Evolutionary conservation across 176 grass and related monocot genomes (phyloP).

Genomic region (Aegilops longissima): DNA sequence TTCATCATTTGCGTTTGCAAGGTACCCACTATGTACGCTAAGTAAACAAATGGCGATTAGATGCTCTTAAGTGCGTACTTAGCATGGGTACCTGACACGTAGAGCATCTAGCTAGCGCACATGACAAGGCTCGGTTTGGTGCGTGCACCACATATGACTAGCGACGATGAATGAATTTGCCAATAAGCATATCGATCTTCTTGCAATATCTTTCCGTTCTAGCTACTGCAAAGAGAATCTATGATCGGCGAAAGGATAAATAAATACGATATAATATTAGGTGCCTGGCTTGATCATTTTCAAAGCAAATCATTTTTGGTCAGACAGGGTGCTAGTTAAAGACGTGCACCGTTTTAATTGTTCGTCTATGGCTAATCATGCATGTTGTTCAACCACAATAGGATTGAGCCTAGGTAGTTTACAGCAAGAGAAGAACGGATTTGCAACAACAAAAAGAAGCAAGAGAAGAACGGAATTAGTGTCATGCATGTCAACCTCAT

Average conservation of each 20-base stretch:
- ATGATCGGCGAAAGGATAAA: slow-evolving; percentile 26
- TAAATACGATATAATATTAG: not conserved
- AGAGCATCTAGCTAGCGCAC: slow-evolving; percentile 28
- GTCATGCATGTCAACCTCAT: not conserved
- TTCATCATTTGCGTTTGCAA: not conserved
- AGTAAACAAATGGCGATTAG: not conserved
- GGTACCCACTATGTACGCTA: not conserved
- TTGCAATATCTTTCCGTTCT: slow-evolving; percentile 4
- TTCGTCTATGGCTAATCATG: slow-evolving; percentile 8
- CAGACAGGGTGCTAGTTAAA: not conserved
- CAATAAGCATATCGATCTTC: slow-evolving; percentile 14
- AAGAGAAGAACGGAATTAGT: too few relatives aligned
- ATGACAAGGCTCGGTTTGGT: slow-evolving; percentile 28
- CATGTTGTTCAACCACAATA: not conserved
- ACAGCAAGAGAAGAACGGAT: not conserved
- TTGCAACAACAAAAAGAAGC: not conserved
- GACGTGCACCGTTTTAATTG: slow-evolving; percentile 25
- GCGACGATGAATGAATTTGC: not conserved
- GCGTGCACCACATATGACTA: slow-evolving; percentile 15
- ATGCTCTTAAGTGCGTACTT: not conserved
- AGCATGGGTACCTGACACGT: slow-evolving; percentile 28
- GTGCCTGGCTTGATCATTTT: not conserved
- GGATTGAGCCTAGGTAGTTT: not conserved
- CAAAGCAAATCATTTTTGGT: slow-evolving; percentile 15
- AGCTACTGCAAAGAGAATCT: slow-evolving; percentile 17